These are phyloP conservation scores for Chytriomyces sp. DNA, from an alignment of 192 early-diverging fungal genomes.

Conservation along the genomic window DNA sequence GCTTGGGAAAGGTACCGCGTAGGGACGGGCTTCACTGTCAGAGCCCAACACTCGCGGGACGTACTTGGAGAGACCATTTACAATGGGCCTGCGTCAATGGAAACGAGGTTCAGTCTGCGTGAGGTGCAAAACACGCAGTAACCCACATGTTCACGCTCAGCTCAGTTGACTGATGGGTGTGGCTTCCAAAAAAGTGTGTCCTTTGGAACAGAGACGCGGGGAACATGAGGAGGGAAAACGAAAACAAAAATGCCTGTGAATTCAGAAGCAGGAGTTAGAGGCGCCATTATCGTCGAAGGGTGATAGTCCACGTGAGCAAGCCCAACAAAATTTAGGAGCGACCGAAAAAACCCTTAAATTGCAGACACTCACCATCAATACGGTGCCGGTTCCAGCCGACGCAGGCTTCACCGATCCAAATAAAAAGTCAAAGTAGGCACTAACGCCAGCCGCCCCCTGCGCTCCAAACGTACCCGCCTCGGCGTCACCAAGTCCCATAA, in stretches of 20 bases:
- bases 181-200: neutral
- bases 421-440: neutral
- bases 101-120: neutral
- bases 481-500: neutral
- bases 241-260: constrained; percentile 79
- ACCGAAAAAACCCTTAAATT: constrained; percentile 65
- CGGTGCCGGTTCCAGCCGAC: constrained; percentile 26
- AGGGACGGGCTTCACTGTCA: neutral
- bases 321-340: constrained; percentile 30
- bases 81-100: neutral
- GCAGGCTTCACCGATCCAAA: neutral
- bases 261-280: constrained; percentile 6
- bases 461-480: neutral
- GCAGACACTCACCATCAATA: constrained; percentile 45
- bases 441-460: neutral
- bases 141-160: neutral
- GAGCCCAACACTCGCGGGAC: neutral
- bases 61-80: neutral
- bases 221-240: constrained; percentile 79
- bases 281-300: too few relatives aligned
- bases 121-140: neutral
- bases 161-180: neutral
- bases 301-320: too few relatives aligned
- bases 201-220: constrained; percentile 49
- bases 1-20: too few relatives aligned